phyloP scores from a whole-genome alignment of 306 rosid genomes.

The Rubus parviflorus region DNA sequence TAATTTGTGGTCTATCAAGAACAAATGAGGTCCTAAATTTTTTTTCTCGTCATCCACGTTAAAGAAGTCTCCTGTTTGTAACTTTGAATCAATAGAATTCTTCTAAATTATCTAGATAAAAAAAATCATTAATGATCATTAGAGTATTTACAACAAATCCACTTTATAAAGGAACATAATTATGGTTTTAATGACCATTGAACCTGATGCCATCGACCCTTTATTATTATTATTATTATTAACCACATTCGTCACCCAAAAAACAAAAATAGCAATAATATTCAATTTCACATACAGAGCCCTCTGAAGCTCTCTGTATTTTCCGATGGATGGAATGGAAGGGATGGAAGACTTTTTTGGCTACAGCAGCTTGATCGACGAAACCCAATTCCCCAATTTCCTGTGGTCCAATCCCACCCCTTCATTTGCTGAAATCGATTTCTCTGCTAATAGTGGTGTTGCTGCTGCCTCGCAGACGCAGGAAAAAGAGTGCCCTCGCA shows the following conservation, averaged over 20 bases:
- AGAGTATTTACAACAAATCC: not conserved
- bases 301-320: not conserved
- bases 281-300: not conserved
- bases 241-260: conserved; percentile 5
- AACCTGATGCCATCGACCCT: not conserved
- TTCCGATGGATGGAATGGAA: conserved; percentile 28
- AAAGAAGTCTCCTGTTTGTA: no score
- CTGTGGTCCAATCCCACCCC: conserved; percentile 54
- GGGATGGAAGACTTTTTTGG: conserved; percentile 6
- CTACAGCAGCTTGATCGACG: conserved; percentile 26
- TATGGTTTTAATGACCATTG: not conserved
- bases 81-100: no score
- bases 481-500: conserved; percentile 45
- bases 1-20: no score
- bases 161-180: not conserved
- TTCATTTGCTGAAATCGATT: conserved; percentile 38
- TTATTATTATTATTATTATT: not conserved
- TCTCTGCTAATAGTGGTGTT: conserved; percentile 39
- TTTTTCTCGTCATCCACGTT: no score
- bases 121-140: no score
- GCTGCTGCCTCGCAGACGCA: conserved; percentile 25
- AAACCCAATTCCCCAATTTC: conserved; percentile 48
- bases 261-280: not conserved
- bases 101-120: no score
- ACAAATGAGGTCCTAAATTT: no score